phyloP scores from a whole-genome alignment of 1,284 basidiomycete species.

The Inonotus obliquus region DNA sequence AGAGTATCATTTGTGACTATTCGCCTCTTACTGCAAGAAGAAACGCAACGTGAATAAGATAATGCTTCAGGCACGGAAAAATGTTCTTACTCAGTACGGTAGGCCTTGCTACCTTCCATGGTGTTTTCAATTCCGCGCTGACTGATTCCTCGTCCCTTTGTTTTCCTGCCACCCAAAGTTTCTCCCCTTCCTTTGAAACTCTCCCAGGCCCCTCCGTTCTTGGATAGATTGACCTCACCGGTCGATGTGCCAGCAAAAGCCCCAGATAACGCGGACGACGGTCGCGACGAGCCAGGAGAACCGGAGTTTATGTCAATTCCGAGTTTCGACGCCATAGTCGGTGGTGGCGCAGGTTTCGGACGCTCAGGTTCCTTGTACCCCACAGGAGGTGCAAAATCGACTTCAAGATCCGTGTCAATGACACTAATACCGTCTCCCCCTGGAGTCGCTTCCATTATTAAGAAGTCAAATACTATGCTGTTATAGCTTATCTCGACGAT shows the following conservation, averaged over 20 bases:
- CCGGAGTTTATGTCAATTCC: constrained; percentile 88
- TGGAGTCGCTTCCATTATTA: constrained; percentile 92
- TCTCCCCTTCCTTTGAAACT: constrained; percentile 93
- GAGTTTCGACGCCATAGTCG: constrained; percentile 96
- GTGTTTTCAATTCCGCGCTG: constrained; percentile 79
- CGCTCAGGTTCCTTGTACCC: constrained; percentile 89
- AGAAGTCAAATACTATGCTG: constrained; percentile 89
- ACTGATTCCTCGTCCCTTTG: constrained; percentile 88
- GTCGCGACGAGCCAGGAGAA: constrained; percentile 77
- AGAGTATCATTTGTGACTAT: constrained; percentile 83
- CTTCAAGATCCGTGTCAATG: constrained; percentile 95
- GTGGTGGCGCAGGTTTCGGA: constrained; percentile 72
- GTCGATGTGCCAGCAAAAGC: constrained; percentile 52
- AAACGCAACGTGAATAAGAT: constrained; percentile 18
- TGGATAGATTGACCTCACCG: constrained; percentile 52
- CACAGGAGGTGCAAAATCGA: constrained; percentile 74
- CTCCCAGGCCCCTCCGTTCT: constrained; percentile 79
- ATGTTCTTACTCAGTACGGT: constrained; percentile 74
- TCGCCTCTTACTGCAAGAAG: constrained; percentile 61
- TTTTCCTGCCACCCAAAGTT: constrained; percentile 81
- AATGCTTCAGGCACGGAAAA: constrained; percentile 1
- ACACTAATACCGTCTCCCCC: constrained; percentile 88
- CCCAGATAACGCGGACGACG: constrained; percentile 68
- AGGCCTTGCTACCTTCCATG: constrained; percentile 81
- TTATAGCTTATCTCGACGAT: constrained; percentile 93